Base-by-base conservation (phyloP, 305 asterid species). In the Fraxinus ornus region DNA sequence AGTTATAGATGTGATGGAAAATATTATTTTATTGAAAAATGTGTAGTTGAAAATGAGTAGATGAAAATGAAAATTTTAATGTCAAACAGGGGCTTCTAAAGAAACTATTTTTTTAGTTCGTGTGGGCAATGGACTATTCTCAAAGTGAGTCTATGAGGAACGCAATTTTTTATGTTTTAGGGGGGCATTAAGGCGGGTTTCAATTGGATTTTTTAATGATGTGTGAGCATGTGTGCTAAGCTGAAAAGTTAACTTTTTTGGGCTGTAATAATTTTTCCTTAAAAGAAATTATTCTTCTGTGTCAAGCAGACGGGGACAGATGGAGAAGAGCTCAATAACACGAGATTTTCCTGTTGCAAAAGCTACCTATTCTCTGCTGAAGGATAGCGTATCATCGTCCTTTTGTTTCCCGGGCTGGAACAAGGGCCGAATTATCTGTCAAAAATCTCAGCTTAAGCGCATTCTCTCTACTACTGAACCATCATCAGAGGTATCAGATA, bases 321-420 rank as follows among this genome's bases (percentile, higher is more conserved):
- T 91, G 94, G 97, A 96, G 85, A 93, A 82, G 90, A 93, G 98
- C 90, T 92, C 98, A 81, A 88, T 87, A 83, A 90, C 98, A 64
- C 91, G 92, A 66, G 95, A 96, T 83, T 94, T 93, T 55, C 98
- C 98, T 17, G 93, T 94, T 79, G 95, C 98, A 68, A 94, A 94
- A 85, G 97, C 91, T 78, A 97, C 91, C 33, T 93, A 92, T 85
- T 84, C 93, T 60, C 90, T 96, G 85, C 92, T 96, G 49, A 93
- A 90, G 86, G 95, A 96, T 49, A 79, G 47, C 81, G 85, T 94
- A 80, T 94, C 98, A 71, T 78, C 99, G 55, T 85, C 95, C 62
- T 96, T 96, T 81, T 82, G 90, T 89, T 93, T 88, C 85, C 97
- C 99, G 8, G 97, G 95, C 39, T 94, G 98, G 99, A 94, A 93